Percentiles rank a stretch among this genome's conserved stretches.
Evolutionary conservation across 257 asterid genomes (phyloP).

Genomic region (Ocimum tenuiflorum): DNA sequence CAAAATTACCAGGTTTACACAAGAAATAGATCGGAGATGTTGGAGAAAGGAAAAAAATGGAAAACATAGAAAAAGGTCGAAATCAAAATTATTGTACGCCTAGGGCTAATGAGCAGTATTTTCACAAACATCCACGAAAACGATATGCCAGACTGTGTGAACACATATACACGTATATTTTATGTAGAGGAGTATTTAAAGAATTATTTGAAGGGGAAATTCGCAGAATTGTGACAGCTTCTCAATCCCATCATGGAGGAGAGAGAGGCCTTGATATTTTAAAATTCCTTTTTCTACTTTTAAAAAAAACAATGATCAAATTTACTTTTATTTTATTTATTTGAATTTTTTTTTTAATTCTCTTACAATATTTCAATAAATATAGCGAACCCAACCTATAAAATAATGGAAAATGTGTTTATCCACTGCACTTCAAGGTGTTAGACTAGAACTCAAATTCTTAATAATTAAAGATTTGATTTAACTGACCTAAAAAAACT

Average conservation of each 20-base stretch:
- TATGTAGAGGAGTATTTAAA: background rate
- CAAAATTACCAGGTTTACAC: conserved; percentile 5
- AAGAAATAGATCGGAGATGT: background rate
- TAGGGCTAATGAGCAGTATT: conserved; percentile 4
- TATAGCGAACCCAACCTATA: no score
- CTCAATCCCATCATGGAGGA: conserved; percentile 24
- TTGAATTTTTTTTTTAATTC: no score
- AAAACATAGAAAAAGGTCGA: background rate
- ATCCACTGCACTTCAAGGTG: no score
- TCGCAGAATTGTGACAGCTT: conserved; percentile 24
- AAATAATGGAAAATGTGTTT: no score
- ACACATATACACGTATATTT: conserved; percentile 1
- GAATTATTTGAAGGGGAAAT: conserved; percentile 16
- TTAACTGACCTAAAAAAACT: no score
- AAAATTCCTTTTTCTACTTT: no score
- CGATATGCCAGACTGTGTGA: background rate
- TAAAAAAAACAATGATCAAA: no score
- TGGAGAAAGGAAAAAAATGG: background rate
- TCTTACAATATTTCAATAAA: no score
- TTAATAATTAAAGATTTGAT: no score
- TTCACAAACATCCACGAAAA: background rate
- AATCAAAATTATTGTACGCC: background rate
- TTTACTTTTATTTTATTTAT: no score
- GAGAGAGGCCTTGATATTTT: conserved; percentile 14
- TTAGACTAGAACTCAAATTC: no score